Percentiles rank a stretch among this genome's conserved stretches.
Evolutionary conservation across 129 eudicot species (phyloP).

Genomic region (Ambrosia trifida): DNA sequence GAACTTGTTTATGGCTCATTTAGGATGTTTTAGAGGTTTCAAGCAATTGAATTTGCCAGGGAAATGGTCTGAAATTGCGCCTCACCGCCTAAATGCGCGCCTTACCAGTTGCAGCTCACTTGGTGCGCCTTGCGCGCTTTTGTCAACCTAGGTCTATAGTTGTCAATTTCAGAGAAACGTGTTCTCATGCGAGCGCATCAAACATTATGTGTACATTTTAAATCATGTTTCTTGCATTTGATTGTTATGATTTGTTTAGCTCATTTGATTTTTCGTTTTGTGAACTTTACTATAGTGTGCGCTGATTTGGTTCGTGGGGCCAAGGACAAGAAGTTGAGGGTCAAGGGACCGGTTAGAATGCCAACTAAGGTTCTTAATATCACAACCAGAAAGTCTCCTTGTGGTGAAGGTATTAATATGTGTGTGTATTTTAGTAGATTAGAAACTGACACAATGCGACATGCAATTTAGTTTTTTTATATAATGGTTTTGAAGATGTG

Average conservation of each 20-base stretch:
- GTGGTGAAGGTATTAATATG: conserved; percentile 79
- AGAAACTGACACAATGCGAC: background rate
- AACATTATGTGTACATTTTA: background rate
- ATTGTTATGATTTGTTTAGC: background rate
- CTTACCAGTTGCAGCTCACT: no score
- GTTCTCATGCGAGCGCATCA: background rate
- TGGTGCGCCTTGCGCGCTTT: no score
- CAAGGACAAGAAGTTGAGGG: conserved; percentile 82
- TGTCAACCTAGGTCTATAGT: no score
- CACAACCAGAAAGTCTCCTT: conserved; percentile 92
- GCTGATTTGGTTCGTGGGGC: conserved; percentile 96
- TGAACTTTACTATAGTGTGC: conserved; percentile 46
- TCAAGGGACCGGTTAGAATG: conserved; percentile 95
- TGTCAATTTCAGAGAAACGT: no score
- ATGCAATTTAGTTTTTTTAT: background rate
- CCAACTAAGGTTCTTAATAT: conserved; percentile 90
- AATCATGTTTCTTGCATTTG: background rate
- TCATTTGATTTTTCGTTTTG: background rate
- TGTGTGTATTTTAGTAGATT: background rate
- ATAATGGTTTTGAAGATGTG: background rate
- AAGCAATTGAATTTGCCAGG: no score
- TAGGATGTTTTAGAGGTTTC: no score
- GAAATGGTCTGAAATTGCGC: no score
- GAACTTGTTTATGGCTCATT: no score
- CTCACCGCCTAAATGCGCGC: no score